Base-by-base conservation (phyloP, 2,329 filamentous ascomycete genomes). In the Proliferodiscus dingleyae region DNA sequence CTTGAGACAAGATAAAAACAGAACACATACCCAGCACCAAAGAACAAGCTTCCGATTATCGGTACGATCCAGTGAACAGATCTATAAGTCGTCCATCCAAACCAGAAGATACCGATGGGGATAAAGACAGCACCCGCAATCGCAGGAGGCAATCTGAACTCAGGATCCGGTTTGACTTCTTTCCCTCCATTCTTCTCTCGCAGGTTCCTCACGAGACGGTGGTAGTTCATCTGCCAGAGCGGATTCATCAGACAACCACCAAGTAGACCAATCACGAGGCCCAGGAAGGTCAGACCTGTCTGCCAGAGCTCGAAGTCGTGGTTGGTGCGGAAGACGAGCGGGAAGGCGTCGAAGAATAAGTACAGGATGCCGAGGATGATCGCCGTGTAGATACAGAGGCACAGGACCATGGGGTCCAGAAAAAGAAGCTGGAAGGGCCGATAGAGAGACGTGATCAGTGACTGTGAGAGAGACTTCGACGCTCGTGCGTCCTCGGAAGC, bases 61-160 rank as follows among this genome's bases (percentile, higher is more conserved):
- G 84, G 82, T 37, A 81, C 74, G 48, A 87, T 85, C 81, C 81
- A 90, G 66, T 88, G 84, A 38, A 95, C 76, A 57, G 66, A 75
- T 2, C 80, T 66, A 62, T 81, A 89, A 13, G 84, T 84, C 3
- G 85, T 89, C 85, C 88, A 95, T 7, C 80, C 87, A 67, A 95
- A 95, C 69, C 87, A 88, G 64, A 95, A 94, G 15, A 96, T 68
- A 9, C 87, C 87, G 44, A 86, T 71, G 4, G 89, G 87, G 34
- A 91, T 86, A 8, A 94, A 66, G 30, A 88, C 67, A 1, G 81
- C 81, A n/a, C 89, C 89, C 6, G 74, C 61, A 43, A 89, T 83
- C 23, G 81, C 78, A 21, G 86, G 80, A 3, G 87, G 85, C 34
- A 95, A 75, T 50, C 88, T 81, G 68, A 85, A 93, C 68, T 95